Evolutionary conservation across 495 filamentous ascomycete species (phyloP), one percentile per base, ranked within the genome.

Genomic region (Trypethelium eluteriae): DNA sequence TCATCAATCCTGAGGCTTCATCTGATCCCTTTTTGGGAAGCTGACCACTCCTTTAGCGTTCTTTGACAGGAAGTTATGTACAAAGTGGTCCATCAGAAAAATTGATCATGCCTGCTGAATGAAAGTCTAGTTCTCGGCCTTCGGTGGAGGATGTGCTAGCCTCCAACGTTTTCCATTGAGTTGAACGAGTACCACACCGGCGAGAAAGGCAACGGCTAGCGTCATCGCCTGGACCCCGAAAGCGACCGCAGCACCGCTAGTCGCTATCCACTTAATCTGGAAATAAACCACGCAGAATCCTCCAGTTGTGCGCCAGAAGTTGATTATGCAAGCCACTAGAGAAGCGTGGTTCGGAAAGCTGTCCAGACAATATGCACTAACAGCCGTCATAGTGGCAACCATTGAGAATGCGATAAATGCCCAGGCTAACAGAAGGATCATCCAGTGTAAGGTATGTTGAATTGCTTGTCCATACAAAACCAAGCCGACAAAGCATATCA

Each of bases 271-370:
- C 1, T 73, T 64, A 16, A 76, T 69, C 69, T 82, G 79, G 73
- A 82, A 81, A 62, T 83, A 82, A 14, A 74, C 76, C 18, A 82
- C 78, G 0, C 74, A 73, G 59, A 82, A 82, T 2, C 81, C 81
- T 36, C 70, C 70, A 65, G 76, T 74, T 47, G 79, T 81, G 38
- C 81, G 67, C 46, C 80, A 81, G 9, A 65, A 49, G 35, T 57
- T 49, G 12, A 65, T 56, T 14, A 65, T 65, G 47, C 41, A 46
- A 39, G 41, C 63, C 14, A 77, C 79, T 7, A 77, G 70, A 0
- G 79, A 79, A 0, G 78, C 71, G 53, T 80, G 75, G 4, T 75
- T 62, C 5, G 81, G 80, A 63, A 79, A 82, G 67, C 74, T 76
- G 62, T 81, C 81, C 6, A 81, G 72, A 2, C 73, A 53, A 64